Percentiles rank a stretch among this genome's conserved stretches.
Conservation (phyloP, 306 rosid genomes). For the Elaeagnus macrophylla region DNA sequence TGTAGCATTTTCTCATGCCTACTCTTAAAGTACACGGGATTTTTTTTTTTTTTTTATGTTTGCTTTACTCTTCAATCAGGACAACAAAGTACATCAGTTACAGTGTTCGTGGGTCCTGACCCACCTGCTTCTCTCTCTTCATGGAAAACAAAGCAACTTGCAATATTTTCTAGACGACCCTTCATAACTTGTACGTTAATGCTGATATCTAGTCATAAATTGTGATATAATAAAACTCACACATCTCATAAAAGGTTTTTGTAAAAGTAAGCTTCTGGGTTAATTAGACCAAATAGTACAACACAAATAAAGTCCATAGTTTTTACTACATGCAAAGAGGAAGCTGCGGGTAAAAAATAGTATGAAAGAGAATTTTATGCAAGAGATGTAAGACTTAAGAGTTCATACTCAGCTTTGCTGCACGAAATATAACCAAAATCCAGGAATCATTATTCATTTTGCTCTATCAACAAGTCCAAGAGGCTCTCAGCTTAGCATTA, state of each 20-base stretch:
- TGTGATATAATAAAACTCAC: background rate
- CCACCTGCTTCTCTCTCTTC: conserved; percentile 23
- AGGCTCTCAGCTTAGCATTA: background rate
- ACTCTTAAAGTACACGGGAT: conserved; percentile 88
- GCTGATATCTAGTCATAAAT: background rate
- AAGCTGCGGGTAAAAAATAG: no score
- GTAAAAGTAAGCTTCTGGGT: conserved; percentile 22
- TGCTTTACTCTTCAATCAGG: conserved; percentile 94
- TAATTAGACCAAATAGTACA: conserved; percentile 51
- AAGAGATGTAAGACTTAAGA: no score
- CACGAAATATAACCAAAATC: no score
- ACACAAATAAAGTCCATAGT: conserved; percentile 23
- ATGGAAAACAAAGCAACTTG: conserved; percentile 22
- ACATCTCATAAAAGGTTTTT: background rate
- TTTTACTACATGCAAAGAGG: conserved; percentile 30
- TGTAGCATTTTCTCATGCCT: conserved; percentile 68
- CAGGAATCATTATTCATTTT: no score
- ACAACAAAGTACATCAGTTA: conserved; percentile 32
- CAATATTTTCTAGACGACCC: conserved; percentile 15
- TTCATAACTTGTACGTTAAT: background rate
- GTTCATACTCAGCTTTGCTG: no score
- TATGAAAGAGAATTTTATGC: no score
- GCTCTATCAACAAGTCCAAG: no score
- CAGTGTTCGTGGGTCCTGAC: conserved; percentile 21
- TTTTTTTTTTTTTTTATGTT: conserved; percentile 18